phyloP scores from a whole-genome alignment of 192 early-diverging fungal species.

The Backusella tarrabulga region DNA sequence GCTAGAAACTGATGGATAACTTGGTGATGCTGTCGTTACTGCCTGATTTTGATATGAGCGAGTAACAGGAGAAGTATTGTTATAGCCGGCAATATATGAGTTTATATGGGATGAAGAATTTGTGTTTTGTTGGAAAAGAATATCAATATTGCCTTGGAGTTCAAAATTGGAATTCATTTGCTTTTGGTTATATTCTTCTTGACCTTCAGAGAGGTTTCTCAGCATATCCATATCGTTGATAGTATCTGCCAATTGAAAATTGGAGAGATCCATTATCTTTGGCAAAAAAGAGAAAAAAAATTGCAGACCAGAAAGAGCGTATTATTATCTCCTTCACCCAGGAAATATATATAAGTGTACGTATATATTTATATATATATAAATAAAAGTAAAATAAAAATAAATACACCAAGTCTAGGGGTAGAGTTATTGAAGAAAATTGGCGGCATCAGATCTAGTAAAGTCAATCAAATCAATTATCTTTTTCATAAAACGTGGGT shows the following conservation, averaged over 20 bases:
- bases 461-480: slow-evolving; percentile 19
- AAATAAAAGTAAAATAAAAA: slow-evolving; percentile 1
- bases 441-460: not conserved
- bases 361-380: not conserved
- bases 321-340: not conserved
- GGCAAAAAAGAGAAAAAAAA: not conserved
- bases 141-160: not conserved
- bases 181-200: not conserved
- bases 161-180: not conserved
- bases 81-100: not conserved
- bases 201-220: not conserved
- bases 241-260: slow-evolving; percentile 12
- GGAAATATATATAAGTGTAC: not conserved
- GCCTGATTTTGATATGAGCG: not conserved
- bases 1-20: not conserved
- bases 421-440: not conserved
- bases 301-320: not conserved
- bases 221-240: slow-evolving; percentile 19
- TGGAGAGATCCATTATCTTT: slow-evolving; percentile 16
- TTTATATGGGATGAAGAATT: not conserved
- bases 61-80: not conserved
- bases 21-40: not conserved
- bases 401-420: slow-evolving; percentile 1
- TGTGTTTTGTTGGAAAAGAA: not conserved
- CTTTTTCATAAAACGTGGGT: slow-evolving; percentile 18